Percentiles rank a stretch among this genome's conserved stretches.
phyloP scores from a whole-genome alignment of 768 basidiomycete species.

The Ephemerocybe angulata region DNA sequence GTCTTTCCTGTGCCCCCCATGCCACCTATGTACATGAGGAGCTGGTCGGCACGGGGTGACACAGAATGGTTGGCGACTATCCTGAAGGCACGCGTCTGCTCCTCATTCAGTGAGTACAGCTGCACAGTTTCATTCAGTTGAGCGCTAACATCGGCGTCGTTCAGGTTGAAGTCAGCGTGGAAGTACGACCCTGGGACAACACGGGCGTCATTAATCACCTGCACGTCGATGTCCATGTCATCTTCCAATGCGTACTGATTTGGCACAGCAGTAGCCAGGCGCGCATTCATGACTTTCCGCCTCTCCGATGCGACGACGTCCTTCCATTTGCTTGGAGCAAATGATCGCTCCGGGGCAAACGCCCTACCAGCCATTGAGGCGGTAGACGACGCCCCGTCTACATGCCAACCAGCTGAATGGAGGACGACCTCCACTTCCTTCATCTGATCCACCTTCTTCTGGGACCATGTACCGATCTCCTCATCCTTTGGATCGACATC shows the following conservation, averaged over 20 bases:
- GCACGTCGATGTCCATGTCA: not conserved
- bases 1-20: constrained; percentile 18
- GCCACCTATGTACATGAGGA: constrained; percentile 17
- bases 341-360: not conserved
- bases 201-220: not conserved
- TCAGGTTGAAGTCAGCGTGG: not conserved
- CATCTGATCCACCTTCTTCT: not conserved
- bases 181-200: not conserved
- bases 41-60: not conserved
- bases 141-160: not conserved
- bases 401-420: not conserved
- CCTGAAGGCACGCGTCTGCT: constrained; percentile 20
- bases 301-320: not conserved
- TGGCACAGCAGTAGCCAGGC: not conserved
- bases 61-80: constrained; percentile 25
- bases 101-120: constrained; percentile 2
- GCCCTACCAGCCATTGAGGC: not conserved
- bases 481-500: not conserved
- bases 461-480: not conserved
- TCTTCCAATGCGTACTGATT: not conserved
- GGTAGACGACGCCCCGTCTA: not conserved
- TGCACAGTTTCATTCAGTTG: not conserved
- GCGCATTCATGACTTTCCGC: not conserved
- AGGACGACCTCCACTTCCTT: not conserved
- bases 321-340: not conserved